A percentile compares a stretch with the other conserved stretches of the same genome.
Conservation (phyloP, 495 filamentous ascomycete genomes). For the Xylaria longipes region DNA sequence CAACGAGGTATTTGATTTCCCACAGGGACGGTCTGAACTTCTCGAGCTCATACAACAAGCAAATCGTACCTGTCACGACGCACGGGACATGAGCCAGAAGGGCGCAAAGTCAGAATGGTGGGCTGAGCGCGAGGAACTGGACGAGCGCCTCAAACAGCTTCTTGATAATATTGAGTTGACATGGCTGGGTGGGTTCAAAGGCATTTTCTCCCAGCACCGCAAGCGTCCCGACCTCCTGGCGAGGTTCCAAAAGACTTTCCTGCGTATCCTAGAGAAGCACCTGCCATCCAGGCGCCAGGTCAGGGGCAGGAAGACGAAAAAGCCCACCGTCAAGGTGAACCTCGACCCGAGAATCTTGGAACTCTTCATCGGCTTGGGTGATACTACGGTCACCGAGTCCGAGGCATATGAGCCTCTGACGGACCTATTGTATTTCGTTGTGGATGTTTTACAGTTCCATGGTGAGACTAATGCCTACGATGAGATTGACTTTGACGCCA, state of each 20-base stretch:
- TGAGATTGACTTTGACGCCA: slow-evolving; percentile 93
- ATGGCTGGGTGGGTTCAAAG: slow-evolving; percentile 94
- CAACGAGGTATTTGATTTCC: slow-evolving; percentile 83
- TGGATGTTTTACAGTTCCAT: slow-evolving; percentile 96
- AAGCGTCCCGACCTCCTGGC: slow-evolving; percentile 66
- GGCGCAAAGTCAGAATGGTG: slow-evolving; percentile 86
- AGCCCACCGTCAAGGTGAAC: slow-evolving; percentile 57
- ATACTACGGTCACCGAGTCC: slow-evolving; percentile 64
- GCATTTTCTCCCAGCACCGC: slow-evolving; percentile 79
- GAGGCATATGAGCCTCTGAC: slow-evolving; percentile 86
- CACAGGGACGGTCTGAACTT: slow-evolving; percentile 76
- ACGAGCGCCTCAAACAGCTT: slow-evolving; percentile 76
- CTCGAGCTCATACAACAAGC: slow-evolving; percentile 78
- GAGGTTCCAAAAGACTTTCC: slow-evolving; percentile 76
- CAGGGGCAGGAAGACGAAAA: slow-evolving; percentile 53
- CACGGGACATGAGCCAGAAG: slow-evolving; percentile 49
- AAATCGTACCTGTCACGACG: slow-evolving; percentile 77
- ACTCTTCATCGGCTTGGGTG: slow-evolving; percentile 84
- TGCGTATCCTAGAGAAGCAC: slow-evolving; percentile 82
- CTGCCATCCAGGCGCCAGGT: slow-evolving; percentile 80
- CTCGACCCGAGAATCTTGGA: slow-evolving; percentile 82
- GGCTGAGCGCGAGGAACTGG: slow-evolving; percentile 79
- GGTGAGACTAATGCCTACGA: slow-evolving; percentile 97
- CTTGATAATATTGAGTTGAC: slow-evolving; percentile 85
- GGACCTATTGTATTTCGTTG: slow-evolving; percentile 92